Base-by-base conservation (phyloP, 768 basidiomycete genomes). In the Hericium coralloides region DNA sequence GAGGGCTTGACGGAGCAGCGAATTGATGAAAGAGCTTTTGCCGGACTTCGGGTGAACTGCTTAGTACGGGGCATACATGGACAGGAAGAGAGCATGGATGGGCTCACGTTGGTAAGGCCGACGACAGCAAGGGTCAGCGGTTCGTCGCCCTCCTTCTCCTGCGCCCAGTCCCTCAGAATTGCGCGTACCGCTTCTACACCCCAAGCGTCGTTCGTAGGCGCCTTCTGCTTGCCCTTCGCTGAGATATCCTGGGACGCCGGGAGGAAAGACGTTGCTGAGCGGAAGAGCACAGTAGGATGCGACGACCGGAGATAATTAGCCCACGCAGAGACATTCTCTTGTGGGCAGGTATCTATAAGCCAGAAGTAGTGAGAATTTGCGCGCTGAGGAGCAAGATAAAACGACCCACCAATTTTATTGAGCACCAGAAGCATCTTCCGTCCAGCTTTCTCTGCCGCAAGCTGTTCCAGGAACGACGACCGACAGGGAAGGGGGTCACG, bases 11-110 rank as follows among this genome's bases (percentile, higher is more conserved):
- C 74, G 73, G 17, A 82, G 66, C 26, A 97, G 74, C 2, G 92
- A 87, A 70, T 97, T 94, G 63, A 95, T 75, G 48, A 95, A 74
- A 0, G 90, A 79, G 51, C 89, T 89, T 74, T 97, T 95, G 14
- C 94, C 94, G 12, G 78, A 76, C 89, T 92, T 56, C 14, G 55
- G n/a, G 58, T 43, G 52, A 3, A 26, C 52, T 23, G 52, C 48
- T 61, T 36, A 45, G 47, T 25, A 22, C 7, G 20, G 22, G 51
- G 38, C 25, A 43, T 3, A 25, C 14, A 48, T 39, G 9, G 50
- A 41, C 18, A 53, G 31, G 31, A 54, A 10, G 36, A 60, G 2
- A 17, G 47, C 55, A 56, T 23, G 23, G 7, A 10, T 23, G 37
- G 38, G 70, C 86, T 59, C 64, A 91, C 92, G 65, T 92, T 93